Evolutionary conservation across 306 rosid genomes (phyloP).

Genomic region (Fragaria ananassa): DNA sequence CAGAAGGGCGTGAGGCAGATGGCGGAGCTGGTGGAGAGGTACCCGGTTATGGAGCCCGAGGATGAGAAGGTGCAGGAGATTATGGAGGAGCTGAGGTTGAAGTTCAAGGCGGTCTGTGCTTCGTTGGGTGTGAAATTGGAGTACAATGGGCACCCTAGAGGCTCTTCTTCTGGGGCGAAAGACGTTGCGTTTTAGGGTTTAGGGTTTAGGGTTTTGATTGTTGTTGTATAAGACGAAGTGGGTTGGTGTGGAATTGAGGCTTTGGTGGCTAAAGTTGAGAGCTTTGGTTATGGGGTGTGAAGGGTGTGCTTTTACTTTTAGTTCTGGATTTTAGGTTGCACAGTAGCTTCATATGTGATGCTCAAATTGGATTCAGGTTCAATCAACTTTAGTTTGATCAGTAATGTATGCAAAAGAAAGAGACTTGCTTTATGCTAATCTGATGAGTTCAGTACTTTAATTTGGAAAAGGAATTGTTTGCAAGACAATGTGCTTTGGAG

Average conservation of each 20-base stretch:
- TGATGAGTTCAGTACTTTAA: too few relatives aligned
- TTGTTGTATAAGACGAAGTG: neutral
- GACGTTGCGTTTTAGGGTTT: conserved; percentile 42
- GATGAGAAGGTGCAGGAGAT: conserved; percentile 50
- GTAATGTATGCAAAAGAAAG: too few relatives aligned
- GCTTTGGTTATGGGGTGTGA: neutral
- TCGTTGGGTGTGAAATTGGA: conserved; percentile 66
- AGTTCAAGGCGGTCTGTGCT: conserved; percentile 63
- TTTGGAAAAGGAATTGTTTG: neutral
- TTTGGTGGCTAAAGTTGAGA: neutral
- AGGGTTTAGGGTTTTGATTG: conserved; percentile 6
- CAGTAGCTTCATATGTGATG: neutral
- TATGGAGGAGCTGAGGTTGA: conserved; percentile 65
- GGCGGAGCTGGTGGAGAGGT: conserved; percentile 57
- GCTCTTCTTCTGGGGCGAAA: conserved; percentile 32
- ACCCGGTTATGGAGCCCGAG: conserved; percentile 73
- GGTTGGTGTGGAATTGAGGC: neutral
- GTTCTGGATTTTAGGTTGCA: neutral
- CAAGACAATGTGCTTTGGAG: neutral
- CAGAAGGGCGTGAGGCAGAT: conserved; percentile 49
- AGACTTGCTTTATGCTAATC: too few relatives aligned
- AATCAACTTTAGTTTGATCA: too few relatives aligned
- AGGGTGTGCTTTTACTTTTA: neutral
- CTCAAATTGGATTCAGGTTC: too few relatives aligned
- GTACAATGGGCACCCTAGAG: conserved; percentile 54